Conservation (phyloP, 345 rosid genomes). For the Jatropha curcas region DNA sequence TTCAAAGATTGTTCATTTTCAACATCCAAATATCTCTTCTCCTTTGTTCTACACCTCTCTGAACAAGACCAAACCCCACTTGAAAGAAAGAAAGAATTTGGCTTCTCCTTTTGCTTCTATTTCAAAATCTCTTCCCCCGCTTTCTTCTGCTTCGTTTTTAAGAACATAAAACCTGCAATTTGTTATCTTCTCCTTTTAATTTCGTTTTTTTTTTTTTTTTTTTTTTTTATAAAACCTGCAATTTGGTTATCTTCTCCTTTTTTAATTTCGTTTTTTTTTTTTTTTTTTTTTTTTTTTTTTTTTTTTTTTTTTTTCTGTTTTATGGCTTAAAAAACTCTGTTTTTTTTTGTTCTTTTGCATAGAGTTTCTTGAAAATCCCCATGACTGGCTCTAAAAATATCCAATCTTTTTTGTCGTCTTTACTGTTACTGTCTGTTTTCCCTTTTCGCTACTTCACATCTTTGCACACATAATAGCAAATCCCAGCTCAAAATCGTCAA, state of each 20-base stretch:
- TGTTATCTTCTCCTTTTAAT: too few relatives aligned
- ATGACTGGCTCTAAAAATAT: conserved; percentile 12
- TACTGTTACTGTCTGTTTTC: not conserved
- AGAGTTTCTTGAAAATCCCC: conserved; percentile 8
- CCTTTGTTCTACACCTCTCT: not conserved
- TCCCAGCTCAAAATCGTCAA: conserved; percentile 9
- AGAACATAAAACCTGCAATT: not conserved
- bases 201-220: too few relatives aligned
- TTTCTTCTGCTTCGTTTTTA: not conserved
- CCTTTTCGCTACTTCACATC: conserved; percentile 19
- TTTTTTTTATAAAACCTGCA: too few relatives aligned
- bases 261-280: too few relatives aligned
- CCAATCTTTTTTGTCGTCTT: conserved; percentile 13
- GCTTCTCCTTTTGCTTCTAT: not conserved
- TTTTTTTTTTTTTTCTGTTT: too few relatives aligned
- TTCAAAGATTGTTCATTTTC: conserved; percentile 16
- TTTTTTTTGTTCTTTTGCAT: too few relatives aligned
- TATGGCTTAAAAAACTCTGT: too few relatives aligned
- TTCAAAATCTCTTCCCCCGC: not conserved
- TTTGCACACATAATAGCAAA: not conserved
- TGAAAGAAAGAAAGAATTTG: not conserved
- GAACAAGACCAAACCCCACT: not conserved
- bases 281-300: too few relatives aligned
- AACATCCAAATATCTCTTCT: not conserved
- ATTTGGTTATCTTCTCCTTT: too few relatives aligned